These are phyloP conservation scores for Leccinum disarticulatum DNA, from an alignment of 768 basidiomycete genomes.

Conservation along the genomic window DNA sequence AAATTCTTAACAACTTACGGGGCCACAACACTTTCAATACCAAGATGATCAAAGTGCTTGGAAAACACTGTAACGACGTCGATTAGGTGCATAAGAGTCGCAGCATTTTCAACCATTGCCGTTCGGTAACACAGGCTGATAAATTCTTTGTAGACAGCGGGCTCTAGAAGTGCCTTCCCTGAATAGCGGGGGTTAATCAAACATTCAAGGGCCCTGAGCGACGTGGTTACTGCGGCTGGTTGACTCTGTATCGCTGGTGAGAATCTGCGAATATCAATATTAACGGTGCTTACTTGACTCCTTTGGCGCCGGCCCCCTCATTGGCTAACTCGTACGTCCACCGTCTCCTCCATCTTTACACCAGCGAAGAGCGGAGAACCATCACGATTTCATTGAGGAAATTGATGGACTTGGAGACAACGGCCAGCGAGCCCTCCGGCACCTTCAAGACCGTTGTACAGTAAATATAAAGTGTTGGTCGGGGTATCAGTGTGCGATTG, in stretches of 20 bases:
- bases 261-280: no score
- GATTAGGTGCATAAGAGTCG: slow-evolving; percentile 67
- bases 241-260: no score
- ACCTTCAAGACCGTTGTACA: no score
- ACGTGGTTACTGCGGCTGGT: slow-evolving; percentile 52
- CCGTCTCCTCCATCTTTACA: no score
- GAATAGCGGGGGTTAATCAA: slow-evolving; percentile 80
- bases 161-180: slow-evolving; percentile 78
- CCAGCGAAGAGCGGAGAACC: no score
- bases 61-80: slow-evolving; percentile 67
- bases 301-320: no score
- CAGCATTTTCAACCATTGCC: slow-evolving; percentile 80
- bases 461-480: no score
- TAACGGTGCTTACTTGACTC: slow-evolving; percentile 27
- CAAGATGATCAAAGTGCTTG: slow-evolving; percentile 32
- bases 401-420: no score
- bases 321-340: no score
- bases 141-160: slow-evolving; percentile 86
- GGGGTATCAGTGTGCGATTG: no score
- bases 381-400: no score
- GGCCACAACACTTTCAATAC: slow-evolving; percentile 19
- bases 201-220: slow-evolving; percentile 73
- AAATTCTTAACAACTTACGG: slow-evolving; percentile 15
- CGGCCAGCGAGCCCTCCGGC: no score
- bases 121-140: slow-evolving; percentile 85